Conservation (phyloP, 805 yeast species). For the Candida parachauliodes region DNA sequence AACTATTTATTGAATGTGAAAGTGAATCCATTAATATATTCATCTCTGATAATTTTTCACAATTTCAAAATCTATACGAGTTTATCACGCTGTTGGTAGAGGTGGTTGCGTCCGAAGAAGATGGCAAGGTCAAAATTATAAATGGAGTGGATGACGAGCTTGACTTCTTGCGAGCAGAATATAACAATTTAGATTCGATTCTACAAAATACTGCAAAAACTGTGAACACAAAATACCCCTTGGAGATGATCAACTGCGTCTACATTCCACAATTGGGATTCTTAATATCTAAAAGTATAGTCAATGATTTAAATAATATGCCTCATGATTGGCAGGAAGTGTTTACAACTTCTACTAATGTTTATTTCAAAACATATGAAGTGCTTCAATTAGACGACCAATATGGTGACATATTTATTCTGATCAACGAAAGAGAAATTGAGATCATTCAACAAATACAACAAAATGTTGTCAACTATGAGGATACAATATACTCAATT, state of each 20-base stretch:
- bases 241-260: conserved; percentile 5
- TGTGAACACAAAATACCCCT: background rate
- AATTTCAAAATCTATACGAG: conserved; percentile 5
- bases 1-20: background rate
- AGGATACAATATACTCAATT: background rate
- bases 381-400: conserved; percentile 5
- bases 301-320: conserved; percentile 1
- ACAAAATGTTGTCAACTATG: conserved; percentile 3
- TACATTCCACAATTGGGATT: conserved; percentile 11
- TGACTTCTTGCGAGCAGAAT: conserved; percentile 7
- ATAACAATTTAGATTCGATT: conserved; percentile 7
- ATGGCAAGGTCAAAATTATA: conserved; percentile 3
- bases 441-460: conserved; percentile 10
- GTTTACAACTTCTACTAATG: conserved; percentile 8
- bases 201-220: conserved; percentile 4
- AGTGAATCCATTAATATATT: background rate
- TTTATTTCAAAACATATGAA: conserved; percentile 7
- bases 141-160: conserved; percentile 8
- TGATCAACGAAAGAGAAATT: conserved; percentile 10
- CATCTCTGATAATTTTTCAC: background rate
- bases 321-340: conserved; percentile 6
- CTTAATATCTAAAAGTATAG: conserved; percentile 6
- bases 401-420: conserved; percentile 10
- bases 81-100: conserved; percentile 6
- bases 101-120: conserved; percentile 5